These are phyloP conservation scores for Prototheca wickerhamii DNA, from an alignment of 163 green algal species.

Conservation along the genomic window DNA sequence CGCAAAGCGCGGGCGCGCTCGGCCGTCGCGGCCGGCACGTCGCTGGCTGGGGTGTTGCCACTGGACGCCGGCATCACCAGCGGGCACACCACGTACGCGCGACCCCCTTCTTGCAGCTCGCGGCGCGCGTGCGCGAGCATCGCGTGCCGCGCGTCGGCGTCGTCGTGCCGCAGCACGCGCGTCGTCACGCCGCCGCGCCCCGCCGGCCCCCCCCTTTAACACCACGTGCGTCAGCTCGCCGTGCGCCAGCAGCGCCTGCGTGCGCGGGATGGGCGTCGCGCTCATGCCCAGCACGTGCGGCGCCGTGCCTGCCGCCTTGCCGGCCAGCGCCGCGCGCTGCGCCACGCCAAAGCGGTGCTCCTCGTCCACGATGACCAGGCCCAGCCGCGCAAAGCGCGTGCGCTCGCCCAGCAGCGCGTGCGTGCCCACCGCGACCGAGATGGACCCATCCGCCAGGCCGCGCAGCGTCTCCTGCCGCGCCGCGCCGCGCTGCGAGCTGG, in stretches of 20 bases:
- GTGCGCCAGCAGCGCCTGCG: constrained; percentile 59
- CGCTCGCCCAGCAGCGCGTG: constrained; percentile 64
- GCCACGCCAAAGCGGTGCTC: constrained; percentile 91
- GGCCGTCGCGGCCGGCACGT: no score
- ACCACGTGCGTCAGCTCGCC: constrained; percentile 56
- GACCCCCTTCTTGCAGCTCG: constrained; percentile 46
- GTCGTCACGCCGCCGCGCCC: constrained; percentile 63
- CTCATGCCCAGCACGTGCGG: constrained; percentile 86
- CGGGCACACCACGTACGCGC: constrained; percentile 76
- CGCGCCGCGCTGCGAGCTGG: constrained; percentile 23
- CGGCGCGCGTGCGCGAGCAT: constrained; percentile 36
- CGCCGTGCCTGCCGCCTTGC: constrained; percentile 29
- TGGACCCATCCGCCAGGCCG: constrained; percentile 41
- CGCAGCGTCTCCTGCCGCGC: constrained; percentile 12
- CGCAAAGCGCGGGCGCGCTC: no score
- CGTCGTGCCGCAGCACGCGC: constrained; percentile 29
- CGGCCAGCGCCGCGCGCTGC: constrained; percentile 63
- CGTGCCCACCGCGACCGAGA: constrained; percentile 73
- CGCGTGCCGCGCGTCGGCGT: constrained; percentile 6
- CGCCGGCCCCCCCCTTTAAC: constrained; percentile 64
- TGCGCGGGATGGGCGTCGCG: constrained; percentile 55
- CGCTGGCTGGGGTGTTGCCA: no score
- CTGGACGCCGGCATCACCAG: constrained; percentile 36
- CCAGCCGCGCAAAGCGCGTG: constrained; percentile 61
- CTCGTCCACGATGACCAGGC: constrained; percentile 87